These are phyloP conservation scores for Pseudocercospora cruenta DNA, from an alignment of 2,329 filamentous ascomycete species.

Conservation along the genomic window DNA sequence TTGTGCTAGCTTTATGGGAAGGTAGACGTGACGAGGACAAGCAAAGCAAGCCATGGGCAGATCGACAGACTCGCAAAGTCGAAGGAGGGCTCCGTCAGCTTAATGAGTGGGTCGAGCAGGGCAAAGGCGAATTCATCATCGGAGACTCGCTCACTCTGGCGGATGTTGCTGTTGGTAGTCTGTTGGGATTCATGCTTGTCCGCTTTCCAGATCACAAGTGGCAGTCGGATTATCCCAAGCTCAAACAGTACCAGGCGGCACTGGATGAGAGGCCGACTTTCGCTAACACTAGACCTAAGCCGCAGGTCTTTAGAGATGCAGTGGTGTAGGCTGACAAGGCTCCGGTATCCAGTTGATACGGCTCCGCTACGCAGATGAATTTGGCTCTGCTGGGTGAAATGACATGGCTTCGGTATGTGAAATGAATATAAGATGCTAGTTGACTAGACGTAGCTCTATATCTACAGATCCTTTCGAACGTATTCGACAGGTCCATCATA, in stretches of 20 bases:
- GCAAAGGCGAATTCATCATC: conserved; percentile 35
- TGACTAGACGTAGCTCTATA: not conserved
- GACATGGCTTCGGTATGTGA: too few relatives aligned
- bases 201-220: conserved; percentile 40
- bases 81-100: conserved; percentile 41
- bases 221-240: conserved; percentile 39
- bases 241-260: conserved; percentile 52
- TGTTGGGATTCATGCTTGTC: conserved; percentile 41
- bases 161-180: conserved; percentile 41
- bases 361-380: too few relatives aligned
- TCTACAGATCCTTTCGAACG: conserved; percentile 24
- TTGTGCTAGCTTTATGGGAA: conserved; percentile 45
- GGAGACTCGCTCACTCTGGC: conserved; percentile 40
- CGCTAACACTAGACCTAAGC: conserved; percentile 36
- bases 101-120: conserved; percentile 31
- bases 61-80: conserved; percentile 42
- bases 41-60: conserved; percentile 39
- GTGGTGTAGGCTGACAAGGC: conserved; percentile 37
- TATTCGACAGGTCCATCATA: conserved; percentile 33
- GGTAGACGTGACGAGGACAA: conserved; percentile 34
- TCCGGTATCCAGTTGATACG: not conserved
- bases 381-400: too few relatives aligned
- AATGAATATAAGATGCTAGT: not conserved
- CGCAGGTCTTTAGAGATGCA: conserved; percentile 42
- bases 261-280: conserved; percentile 50